A percentile compares a stretch with the other conserved stretches of the same genome.
Conservation (phyloP, 139 green algal species). For the Limnomonas spitsbergensis region DNA sequence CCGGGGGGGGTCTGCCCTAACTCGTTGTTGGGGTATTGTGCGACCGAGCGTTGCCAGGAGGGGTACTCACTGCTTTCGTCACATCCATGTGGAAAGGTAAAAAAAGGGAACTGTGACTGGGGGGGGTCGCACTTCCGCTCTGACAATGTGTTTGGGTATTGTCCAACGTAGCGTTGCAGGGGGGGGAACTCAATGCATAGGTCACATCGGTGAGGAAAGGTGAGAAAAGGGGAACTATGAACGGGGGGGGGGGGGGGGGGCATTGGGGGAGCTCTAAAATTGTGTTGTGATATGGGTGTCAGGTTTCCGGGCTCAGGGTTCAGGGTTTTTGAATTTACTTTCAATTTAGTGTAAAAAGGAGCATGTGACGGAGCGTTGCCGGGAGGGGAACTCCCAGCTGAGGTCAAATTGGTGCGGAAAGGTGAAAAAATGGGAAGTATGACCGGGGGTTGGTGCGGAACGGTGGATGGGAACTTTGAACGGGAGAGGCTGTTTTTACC, state of each 20-base stretch:
- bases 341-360: too few species aligned
- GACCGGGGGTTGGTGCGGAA: not conserved
- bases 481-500: too few species aligned
- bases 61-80: conserved; percentile 54
- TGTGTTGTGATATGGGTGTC: too few species aligned
- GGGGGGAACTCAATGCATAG: conserved; percentile 42
- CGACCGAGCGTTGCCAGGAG: conserved; percentile 67
- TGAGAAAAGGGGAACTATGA: too few species aligned
- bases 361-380: too few species aligned
- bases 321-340: not conserved
- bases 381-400: too few species aligned
- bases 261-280: too few species aligned
- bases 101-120: too few species aligned
- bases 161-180: conserved; percentile 62
- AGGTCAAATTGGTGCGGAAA: too few species aligned
- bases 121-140: conserved; percentile 58
- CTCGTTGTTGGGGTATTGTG: conserved; percentile 73
- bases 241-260: too few species aligned
- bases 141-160: too few species aligned
- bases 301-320: not conserved
- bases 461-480: not conserved
- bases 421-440: not conserved
- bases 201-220: not conserved
- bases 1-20: too few species aligned
- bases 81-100: conserved; percentile 27